phyloP scores from a whole-genome alignment of 768 basidiomycete genomes.

The Collybia nuda region DNA sequence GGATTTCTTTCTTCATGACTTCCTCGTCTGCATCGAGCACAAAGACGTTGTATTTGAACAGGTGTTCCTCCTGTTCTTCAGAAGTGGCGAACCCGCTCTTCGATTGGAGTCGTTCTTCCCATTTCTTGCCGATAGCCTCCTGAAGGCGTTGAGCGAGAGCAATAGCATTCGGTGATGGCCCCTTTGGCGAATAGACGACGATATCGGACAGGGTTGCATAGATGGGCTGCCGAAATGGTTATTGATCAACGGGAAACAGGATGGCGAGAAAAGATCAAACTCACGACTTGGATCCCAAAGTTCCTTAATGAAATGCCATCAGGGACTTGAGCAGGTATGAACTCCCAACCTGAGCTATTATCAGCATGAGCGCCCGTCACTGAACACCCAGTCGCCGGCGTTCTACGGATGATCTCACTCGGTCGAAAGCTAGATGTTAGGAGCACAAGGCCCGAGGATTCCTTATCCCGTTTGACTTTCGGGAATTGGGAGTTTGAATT shows the following conservation, averaged over 20 bases:
- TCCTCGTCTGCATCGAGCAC: conserved; percentile 59
- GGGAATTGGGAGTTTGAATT: neutral
- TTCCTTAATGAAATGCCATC: conserved; percentile 84
- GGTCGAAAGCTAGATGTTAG: conserved; percentile 45
- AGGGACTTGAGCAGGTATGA: conserved; percentile 70
- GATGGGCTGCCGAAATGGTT: conserved; percentile 53
- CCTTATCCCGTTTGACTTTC: neutral
- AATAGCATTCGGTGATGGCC: conserved; percentile 53
- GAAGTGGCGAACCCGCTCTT: neutral
- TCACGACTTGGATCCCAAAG: conserved; percentile 86
- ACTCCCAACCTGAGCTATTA: conserved; percentile 46
- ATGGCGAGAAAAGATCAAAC: conserved; percentile 28
- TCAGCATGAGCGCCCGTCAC: conserved; percentile 9
- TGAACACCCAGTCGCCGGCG: conserved; percentile 2
- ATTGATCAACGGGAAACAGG: neutral
- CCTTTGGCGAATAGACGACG: conserved; percentile 80
- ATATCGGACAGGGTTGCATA: conserved; percentile 89
- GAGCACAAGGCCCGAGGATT: conserved; percentile 17
- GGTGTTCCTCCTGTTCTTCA: conserved; percentile 12
- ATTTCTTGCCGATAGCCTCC: conserved; percentile 59
- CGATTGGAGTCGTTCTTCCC: conserved; percentile 34
- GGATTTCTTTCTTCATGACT: conserved; percentile 22
- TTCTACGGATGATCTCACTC: conserved; percentile 33
- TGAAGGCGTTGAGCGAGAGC: conserved; percentile 66
- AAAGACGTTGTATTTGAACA: conserved; percentile 72